Conservation (phyloP, 352 stramenopile genomes). For the Phytophthora fragariae region DNA sequence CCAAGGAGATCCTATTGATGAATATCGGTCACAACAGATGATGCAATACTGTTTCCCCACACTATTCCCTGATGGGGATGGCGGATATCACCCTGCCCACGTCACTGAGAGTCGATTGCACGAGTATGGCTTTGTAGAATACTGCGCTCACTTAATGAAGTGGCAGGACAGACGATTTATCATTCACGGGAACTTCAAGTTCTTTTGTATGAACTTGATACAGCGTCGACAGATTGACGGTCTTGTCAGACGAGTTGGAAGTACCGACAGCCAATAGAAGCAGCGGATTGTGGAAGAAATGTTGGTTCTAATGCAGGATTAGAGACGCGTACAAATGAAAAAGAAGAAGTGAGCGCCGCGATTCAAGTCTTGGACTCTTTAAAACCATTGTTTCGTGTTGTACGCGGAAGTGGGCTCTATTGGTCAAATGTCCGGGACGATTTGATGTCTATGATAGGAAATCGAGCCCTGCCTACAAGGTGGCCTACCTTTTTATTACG, state of each 20-base stretch:
- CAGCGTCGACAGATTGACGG: background rate
- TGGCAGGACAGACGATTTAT: too few relatives aligned
- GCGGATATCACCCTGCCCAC: background rate
- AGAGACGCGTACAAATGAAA: background rate
- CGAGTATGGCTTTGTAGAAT: slow-evolving; percentile 17
- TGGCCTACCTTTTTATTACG: slow-evolving; percentile 36
- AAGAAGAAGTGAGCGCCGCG: background rate
- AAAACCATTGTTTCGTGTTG: slow-evolving; percentile 21
- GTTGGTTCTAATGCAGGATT: slow-evolving; percentile 4
- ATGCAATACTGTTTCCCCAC: slow-evolving; percentile 6
- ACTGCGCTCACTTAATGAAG: slow-evolving; percentile 14
- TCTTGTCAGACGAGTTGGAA: slow-evolving; percentile 16
- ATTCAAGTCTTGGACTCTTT: background rate
- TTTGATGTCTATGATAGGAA: slow-evolving; percentile 30
- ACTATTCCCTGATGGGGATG: slow-evolving; percentile 7
- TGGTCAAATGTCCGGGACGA: slow-evolving; percentile 23
- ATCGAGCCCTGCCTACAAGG: slow-evolving; percentile 8
- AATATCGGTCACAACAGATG: too few relatives aligned
- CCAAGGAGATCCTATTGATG: too few relatives aligned
- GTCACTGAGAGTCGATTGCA: background rate
- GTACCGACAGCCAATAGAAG: background rate
- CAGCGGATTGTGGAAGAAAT: background rate
- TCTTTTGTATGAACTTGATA: too few relatives aligned
- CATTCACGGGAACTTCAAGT: too few relatives aligned
- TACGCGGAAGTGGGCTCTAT: slow-evolving; percentile 18